A percentile compares a stretch with the other conserved stretches of the same genome.
Evolutionary conservation across 345 rosid genomes (phyloP).

Genomic region (Fremontodendron californicum): DNA sequence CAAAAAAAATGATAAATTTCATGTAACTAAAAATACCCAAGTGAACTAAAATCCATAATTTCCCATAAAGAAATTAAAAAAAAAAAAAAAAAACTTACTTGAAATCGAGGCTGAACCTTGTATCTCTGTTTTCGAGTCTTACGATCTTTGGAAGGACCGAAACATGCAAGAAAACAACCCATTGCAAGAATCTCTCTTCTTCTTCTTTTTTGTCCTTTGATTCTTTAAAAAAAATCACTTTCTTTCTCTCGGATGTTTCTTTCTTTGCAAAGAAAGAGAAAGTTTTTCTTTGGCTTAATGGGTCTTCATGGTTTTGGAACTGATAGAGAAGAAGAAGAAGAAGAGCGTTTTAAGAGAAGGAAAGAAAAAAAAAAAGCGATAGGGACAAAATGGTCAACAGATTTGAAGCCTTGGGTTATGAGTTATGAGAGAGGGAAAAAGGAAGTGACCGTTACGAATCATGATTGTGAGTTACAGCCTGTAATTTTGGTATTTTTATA

Average conservation of each 20-base stretch:
- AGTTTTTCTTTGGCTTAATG: conserved; percentile 9
- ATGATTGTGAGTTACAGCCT: conserved; percentile 22
- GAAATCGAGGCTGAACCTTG: conserved; percentile 43
- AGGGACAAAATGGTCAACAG: conserved; percentile 38
- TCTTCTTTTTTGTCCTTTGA: background rate
- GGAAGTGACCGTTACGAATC: conserved; percentile 50
- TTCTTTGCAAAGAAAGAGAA: background rate
- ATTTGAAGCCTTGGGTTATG: conserved; percentile 25
- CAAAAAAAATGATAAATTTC: background rate
- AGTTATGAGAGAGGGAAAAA: too few species aligned
- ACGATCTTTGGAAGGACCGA: conserved; percentile 73
- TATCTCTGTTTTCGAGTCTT: conserved; percentile 39
- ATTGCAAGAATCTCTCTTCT: conserved; percentile 23
- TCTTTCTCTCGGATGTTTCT: background rate
- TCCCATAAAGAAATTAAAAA: background rate
- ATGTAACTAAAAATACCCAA: background rate
- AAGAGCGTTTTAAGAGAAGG: too few species aligned
- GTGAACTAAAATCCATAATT: background rate
- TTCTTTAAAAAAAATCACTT: background rate
- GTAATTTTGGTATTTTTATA: background rate
- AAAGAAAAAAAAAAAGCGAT: conserved; percentile 19
- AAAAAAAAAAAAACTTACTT: conserved; percentile 27
- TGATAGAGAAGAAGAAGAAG: conserved; percentile 9
- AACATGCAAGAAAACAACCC: conserved; percentile 87
- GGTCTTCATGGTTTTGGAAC: conserved; percentile 26